Evolutionary conservation across 768 basidiomycete genomes (phyloP), one percentile per base, ranked within the genome.

Genomic region (Lepiota venenata): DNA sequence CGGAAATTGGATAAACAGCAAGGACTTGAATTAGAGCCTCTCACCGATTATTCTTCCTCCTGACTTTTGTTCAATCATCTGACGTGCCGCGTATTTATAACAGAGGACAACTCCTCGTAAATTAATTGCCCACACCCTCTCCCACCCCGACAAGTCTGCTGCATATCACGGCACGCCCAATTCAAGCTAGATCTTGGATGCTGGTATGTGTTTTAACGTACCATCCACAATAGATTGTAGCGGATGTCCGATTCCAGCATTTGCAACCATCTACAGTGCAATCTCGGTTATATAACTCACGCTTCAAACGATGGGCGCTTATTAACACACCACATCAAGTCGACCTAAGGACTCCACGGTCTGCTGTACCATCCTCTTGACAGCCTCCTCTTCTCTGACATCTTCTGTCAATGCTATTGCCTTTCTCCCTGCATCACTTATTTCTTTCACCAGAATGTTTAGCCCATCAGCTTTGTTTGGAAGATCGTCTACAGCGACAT

Each of bases 81-180:
- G 78, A 47, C 69, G 70, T 14, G 81, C 84, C 2, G 84, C 86
- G 55, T 84, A 74, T 52, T 85, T 82, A 39, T 85, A 86, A 63
- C 82, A 85, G 57, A 81, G 73, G 67, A 81, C 83, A 2, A 75
- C 68, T 37, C 83, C 84, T 47, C 79, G 75, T 53, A 77, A 69
- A 59, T 87, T 87, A 58, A 85, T 68, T 3, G 73, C 69, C 57
- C 77, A 67, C 6, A 69, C 22, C 60, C 61, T 65, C 59, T 84
- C 73, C 72, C 69, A 77, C 0, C 70, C 64, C 5, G 73, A 67
- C 2, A 69, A 40, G 4, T 63, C 61, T 3, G 71, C 79, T 74
- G 40, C 22, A 40, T 20, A 1, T 3, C 20, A 46, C 12, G 0
- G 22, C 27, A 15, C 29, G 1, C 27, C 15, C 4, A 9, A 14